Base-by-base conservation (phyloP, 306 rosid species). In the Cyamopsis tetragonoloba region DNA sequence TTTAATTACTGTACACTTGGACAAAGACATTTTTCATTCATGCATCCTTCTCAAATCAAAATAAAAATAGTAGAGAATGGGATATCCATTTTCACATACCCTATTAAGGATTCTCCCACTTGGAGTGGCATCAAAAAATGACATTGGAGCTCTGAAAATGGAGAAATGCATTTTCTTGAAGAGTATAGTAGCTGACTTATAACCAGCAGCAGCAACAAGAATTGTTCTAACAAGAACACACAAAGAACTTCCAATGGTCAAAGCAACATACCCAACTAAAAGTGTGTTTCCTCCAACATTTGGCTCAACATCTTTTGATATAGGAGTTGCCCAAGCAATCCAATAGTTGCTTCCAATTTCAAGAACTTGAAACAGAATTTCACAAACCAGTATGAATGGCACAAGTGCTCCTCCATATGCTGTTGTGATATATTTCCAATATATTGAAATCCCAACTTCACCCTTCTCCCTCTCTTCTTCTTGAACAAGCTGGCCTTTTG, bases 301-400 rank as follows among this genome's bases (percentile, higher is more conserved):
- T 17, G 84, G 77, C 23, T 78, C 74, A 14, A 26, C 64, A 17
- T 61, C 81, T 28, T 31, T 22, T 7, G 95, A 83, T 23, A 72
- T 70, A n/a, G 91, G 91, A 72, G 78, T 76, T 59, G 95, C 91
- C 85, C 74, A 88, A 56, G 91, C 87, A 87, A 85, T 88, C 95
- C 91, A 88, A 56, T 88, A 88, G 39, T 83, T 87, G 81, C 91
- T 85, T 55, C 79, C 86, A 62, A 87, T 83, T 77, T 79, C 88
- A 61, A 85, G 76, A 73, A 72, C 0, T 55, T 85, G 82, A 73
- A 80, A 78, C 17, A 83, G 66, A 76, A 71, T 44, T 18, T 82
- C 85, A 37, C 68, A 74, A 23, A 85, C 37, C 67, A 87, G 69
- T 70, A 85, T 63, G 47, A 85, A 41, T 14, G 95, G 95, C 32